Evolutionary conservation across 164 flowering plant genomes (phyloP).

Genomic region (Magnolia sinica): DNA sequence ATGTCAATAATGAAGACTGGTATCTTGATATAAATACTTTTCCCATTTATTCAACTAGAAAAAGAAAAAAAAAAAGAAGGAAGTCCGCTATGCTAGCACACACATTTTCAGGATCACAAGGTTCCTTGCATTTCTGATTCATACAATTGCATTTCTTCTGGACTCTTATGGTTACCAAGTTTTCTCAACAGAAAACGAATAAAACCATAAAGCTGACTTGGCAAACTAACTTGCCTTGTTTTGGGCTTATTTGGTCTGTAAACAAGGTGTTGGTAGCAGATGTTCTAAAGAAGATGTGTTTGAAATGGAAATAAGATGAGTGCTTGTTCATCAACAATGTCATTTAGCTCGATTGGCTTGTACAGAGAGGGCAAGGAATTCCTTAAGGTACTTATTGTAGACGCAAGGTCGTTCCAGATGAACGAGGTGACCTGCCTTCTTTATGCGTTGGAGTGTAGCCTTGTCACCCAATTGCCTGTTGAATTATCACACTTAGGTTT

Average conservation of each 20-base stretch:
- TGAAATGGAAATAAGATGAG: background rate
- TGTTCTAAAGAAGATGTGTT: background rate
- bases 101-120: background rate
- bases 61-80: too few species aligned
- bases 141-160: too few species aligned
- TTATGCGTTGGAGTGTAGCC: slow-evolving; percentile 54
- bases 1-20: background rate
- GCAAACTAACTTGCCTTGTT: background rate
- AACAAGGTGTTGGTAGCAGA: background rate
- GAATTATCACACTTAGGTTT: background rate
- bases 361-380: slow-evolving; percentile 42
- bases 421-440: slow-evolving; percentile 89
- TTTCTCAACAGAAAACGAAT: too few species aligned
- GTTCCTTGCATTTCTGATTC: too few species aligned
- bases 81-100: background rate
- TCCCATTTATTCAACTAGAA: background rate
- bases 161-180: too few species aligned
- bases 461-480: slow-evolving; percentile 79
- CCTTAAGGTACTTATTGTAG: slow-evolving; percentile 70
- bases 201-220: too few species aligned
- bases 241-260: background rate
- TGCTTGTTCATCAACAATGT: background rate
- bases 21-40: background rate
- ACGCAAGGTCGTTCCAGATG: slow-evolving; percentile 90
- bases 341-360: background rate